phyloP scores from a whole-genome alignment of 345 rosid genomes.

The Populus nigra region DNA sequence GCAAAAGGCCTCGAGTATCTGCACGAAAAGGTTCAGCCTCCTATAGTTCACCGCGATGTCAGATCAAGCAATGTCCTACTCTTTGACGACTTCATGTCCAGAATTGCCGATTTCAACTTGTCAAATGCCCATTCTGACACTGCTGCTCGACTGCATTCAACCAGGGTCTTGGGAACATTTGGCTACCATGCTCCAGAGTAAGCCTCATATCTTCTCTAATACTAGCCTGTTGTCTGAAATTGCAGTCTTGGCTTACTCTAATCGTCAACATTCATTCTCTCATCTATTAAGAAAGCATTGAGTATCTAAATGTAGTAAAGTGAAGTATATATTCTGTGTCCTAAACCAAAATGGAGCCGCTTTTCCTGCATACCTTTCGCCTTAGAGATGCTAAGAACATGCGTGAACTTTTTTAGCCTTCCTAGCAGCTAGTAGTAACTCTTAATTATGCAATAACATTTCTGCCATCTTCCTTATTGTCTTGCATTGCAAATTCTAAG shows the following conservation, averaged over 20 bases:
- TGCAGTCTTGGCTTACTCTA: not conserved
- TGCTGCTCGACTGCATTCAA: conserved; percentile 88
- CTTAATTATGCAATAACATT: not conserved
- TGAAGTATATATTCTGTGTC: not conserved
- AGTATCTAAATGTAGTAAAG: not conserved
- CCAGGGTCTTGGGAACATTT: conserved; percentile 94
- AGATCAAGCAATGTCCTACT: conserved; percentile 93
- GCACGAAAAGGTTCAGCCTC: conserved; percentile 91
- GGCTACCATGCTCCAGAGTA: conserved; percentile 99
- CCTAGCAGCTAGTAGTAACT: not conserved
- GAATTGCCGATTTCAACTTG: conserved; percentile 92
- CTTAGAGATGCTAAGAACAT: no score
- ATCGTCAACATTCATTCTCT: not conserved
- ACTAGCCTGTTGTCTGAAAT: not conserved
- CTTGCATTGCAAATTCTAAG: not conserved
- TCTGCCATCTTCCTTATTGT: not conserved
- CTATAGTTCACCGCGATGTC: conserved; percentile 88
- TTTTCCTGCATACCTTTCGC: no score
- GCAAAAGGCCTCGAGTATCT: conserved; percentile 90
- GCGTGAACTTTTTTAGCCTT: not conserved
- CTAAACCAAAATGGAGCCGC: not conserved
- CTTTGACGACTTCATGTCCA: conserved; percentile 71
- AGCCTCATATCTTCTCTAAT: not conserved
- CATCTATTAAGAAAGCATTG: not conserved
- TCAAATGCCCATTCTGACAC: conserved; percentile 85